A percentile compares a stretch with the other conserved stretches of the same genome.
Conservation (phyloP, 176 grass and related monocot species). For the Melocanna baccifera region DNA sequence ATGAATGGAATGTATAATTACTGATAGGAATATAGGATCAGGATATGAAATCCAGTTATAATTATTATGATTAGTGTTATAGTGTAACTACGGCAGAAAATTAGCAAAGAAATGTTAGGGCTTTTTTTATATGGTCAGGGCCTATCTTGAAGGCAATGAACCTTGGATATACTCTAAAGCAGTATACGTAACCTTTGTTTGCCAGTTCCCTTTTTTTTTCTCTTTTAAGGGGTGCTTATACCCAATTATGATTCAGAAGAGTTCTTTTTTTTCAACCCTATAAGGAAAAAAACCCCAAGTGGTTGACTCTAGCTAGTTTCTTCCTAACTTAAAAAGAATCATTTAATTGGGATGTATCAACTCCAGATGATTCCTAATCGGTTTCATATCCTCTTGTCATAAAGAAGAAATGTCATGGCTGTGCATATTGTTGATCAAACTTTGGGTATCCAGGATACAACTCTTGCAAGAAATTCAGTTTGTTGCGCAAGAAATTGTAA, state of each 20-base stretch:
- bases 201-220: not conserved
- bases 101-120: conserved; percentile 16
- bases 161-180: conserved; percentile 10
- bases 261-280: not conserved
- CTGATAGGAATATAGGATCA: not conserved
- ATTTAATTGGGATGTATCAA: conserved; percentile 7
- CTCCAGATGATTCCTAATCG: not conserved
- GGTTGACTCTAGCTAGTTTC: not conserved
- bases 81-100: conserved; percentile 10
- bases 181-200: not conserved
- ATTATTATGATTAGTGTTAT: conserved; percentile 18
- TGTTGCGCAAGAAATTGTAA: not conserved
- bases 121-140: not conserved
- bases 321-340: not conserved
- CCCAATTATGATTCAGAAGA: not conserved
- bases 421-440: not conserved
- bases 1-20: not conserved
- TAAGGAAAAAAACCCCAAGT: not conserved
- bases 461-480: not conserved
- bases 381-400: not conserved
- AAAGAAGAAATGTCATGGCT: not conserved
- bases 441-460: not conserved
- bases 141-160: conserved; percentile 15
- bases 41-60: not conserved
- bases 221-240: not conserved